Evolutionary conservation across 192 early-diverging fungal species (phyloP).

Genomic region (Rhizoclosmatium globosum): DNA sequence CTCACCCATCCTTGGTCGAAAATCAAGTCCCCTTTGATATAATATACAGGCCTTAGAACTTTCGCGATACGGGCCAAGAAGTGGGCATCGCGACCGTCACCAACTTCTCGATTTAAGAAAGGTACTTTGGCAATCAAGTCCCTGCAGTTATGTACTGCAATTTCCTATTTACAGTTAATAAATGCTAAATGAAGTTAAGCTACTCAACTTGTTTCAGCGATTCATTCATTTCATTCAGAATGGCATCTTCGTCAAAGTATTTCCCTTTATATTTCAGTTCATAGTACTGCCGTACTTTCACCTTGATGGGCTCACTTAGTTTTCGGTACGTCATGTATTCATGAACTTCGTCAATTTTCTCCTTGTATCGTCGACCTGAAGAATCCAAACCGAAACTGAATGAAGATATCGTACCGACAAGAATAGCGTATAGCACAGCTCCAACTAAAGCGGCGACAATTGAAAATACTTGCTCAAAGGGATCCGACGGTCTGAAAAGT

Average conservation of each 20-base stretch:
- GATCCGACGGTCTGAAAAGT: constrained; percentile 37
- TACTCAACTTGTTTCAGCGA: constrained; percentile 47
- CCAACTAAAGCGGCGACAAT: constrained; percentile 47
- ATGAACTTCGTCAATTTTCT: constrained; percentile 63
- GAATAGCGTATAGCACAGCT: constrained; percentile 48
- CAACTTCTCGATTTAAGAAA: constrained; percentile 51
- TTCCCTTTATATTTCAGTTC: constrained; percentile 60
- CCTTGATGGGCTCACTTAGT: constrained; percentile 36
- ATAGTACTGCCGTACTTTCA: constrained; percentile 52
- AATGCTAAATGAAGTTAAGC: too few species aligned
- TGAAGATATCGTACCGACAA: constrained; percentile 60
- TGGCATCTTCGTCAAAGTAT: constrained; percentile 52
- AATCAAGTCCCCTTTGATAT: constrained; percentile 54
- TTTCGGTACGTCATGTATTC: constrained; percentile 61
- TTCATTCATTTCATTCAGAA: constrained; percentile 57
- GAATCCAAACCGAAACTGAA: constrained; percentile 61
- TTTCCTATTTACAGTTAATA: constrained; percentile 38
- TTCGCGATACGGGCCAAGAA: constrained; percentile 55
- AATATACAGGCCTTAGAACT: constrained; percentile 49
- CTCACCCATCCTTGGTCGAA: constrained; percentile 56
- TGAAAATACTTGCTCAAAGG: constrained; percentile 45
- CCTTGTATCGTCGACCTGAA: constrained; percentile 52
- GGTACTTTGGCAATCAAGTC: constrained; percentile 57
- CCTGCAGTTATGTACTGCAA: constrained; percentile 57
- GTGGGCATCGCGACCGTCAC: constrained; percentile 52